These are phyloP conservation scores for Puya raimondii DNA, from an alignment of 176 grass and related monocot genomes.

Conservation along the genomic window DNA sequence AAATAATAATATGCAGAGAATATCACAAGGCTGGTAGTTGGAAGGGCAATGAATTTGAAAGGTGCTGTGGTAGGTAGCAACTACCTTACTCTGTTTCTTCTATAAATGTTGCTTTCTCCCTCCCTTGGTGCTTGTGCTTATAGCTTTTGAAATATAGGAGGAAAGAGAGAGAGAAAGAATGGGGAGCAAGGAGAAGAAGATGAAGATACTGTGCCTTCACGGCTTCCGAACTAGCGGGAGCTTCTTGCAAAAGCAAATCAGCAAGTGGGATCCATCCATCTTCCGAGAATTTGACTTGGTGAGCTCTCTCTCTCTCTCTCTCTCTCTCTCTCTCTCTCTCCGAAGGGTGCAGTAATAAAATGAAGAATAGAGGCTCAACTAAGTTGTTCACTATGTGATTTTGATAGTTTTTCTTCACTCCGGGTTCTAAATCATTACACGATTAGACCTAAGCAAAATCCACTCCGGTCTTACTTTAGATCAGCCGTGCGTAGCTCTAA, in stretches of 20 bases:
- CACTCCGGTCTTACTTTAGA: too few species aligned
- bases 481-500: too few species aligned
- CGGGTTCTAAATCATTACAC: too few species aligned
- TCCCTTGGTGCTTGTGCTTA: not conserved
- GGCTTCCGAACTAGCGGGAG: slow-evolving; percentile 64
- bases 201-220: slow-evolving; percentile 65
- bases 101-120: not conserved
- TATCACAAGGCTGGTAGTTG: too few species aligned
- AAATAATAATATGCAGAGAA: too few species aligned
- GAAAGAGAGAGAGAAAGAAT: too few species aligned
- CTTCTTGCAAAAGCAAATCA: slow-evolving; percentile 87
- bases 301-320: not conserved
- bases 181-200: slow-evolving; percentile 23
- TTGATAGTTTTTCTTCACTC: too few species aligned
- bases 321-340: slow-evolving; percentile 1
- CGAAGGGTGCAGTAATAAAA: not conserved
- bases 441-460: too few species aligned
- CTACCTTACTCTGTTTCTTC: too few species aligned
- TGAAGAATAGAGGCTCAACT: too few species aligned
- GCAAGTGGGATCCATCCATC: slow-evolving; percentile 85
- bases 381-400: too few species aligned
- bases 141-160: slow-evolving; percentile 9
- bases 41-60: not conserved
- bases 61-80: slow-evolving; percentile 38
- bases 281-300: slow-evolving; percentile 69